Evolutionary conservation across 768 basidiomycete species (phyloP).

Genomic region (Imleria badia): DNA sequence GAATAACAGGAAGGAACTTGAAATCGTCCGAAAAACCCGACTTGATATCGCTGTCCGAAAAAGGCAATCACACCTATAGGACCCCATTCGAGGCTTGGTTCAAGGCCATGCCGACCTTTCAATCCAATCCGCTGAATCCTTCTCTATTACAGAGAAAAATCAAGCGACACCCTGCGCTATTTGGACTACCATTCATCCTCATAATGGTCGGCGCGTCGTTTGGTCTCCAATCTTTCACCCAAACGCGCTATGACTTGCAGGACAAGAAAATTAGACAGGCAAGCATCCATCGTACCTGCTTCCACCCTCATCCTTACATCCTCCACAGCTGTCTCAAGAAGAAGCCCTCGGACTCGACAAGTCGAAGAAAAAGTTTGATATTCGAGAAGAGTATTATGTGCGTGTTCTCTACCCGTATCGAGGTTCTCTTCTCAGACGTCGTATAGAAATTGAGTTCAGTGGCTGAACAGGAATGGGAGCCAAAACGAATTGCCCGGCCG

Average conservation of each 20-base stretch:
- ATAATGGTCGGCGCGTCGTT: constrained; percentile 87
- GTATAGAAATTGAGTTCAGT: constrained; percentile 58
- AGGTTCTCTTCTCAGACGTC: not conserved
- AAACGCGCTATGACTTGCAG: constrained; percentile 88
- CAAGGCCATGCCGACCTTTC: constrained; percentile 48
- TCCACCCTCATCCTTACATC: not conserved
- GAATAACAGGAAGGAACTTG: constrained; percentile 9
- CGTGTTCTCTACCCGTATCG: constrained; percentile 35
- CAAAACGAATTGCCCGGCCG: constrained; percentile 78
- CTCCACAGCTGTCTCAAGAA: constrained; percentile 63
- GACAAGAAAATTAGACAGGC: constrained; percentile 76
- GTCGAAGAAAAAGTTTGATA: constrained; percentile 80
- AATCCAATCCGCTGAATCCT: constrained; percentile 38
- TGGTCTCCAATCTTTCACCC: constrained; percentile 78
- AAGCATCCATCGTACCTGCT: constrained; percentile 7
- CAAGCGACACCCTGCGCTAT: constrained; percentile 64
- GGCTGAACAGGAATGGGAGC: constrained; percentile 79
- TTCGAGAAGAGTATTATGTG: constrained; percentile 95
- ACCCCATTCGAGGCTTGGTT: not conserved
- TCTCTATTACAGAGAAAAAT: constrained; percentile 37
- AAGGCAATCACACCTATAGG: constrained; percentile 8
- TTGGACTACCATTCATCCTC: constrained; percentile 85
- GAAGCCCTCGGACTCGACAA: constrained; percentile 73
- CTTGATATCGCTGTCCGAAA: constrained; percentile 6
- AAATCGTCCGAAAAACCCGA: not conserved